phyloP scores from a whole-genome alignment of 73 alveolate genomes.

The Symbiodinium pilosum region DNA sequence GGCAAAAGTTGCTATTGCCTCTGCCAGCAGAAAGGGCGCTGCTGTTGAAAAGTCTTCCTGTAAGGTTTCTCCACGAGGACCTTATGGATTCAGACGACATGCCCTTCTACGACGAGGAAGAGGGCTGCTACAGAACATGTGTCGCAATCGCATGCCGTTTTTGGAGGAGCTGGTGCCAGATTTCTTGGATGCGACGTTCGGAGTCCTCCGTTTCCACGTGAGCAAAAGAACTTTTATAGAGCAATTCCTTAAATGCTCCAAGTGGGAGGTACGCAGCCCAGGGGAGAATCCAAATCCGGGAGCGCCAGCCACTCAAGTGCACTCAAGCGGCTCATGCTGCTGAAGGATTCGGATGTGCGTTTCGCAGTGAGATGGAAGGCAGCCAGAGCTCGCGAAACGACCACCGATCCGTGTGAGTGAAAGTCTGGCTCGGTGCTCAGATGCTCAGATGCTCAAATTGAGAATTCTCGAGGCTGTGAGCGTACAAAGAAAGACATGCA shows the following conservation, averaged over 20 bases:
- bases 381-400: background rate
- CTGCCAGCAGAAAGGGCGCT: too few relatives aligned
- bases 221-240: background rate
- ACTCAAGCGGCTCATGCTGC: too few relatives aligned
- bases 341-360: too few relatives aligned
- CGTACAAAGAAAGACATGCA: background rate
- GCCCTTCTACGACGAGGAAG: constrained; percentile 80
- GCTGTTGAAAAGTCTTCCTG: too few relatives aligned
- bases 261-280: background rate
- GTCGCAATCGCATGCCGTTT: background rate
- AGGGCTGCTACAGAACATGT: too few relatives aligned
- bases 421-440: background rate
- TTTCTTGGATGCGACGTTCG: constrained; percentile 29
- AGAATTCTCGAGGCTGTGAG: background rate
- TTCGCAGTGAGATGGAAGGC: too few relatives aligned
- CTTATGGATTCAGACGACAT: constrained; percentile 36
- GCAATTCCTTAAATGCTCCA: background rate
- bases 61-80: constrained; percentile 65
- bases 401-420: background rate
- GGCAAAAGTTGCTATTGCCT: too few relatives aligned
- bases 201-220: constrained; percentile 49
- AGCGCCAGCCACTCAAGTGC: background rate
- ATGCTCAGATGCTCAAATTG: too few relatives aligned
- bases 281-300: constrained; percentile 27
- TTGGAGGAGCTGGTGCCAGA: constrained; percentile 48